Evolutionary conservation across 2,329 filamentous ascomycete genomes (phyloP), one percentile per base, ranked within the genome.

Genomic region (Dichotomopilus funicola): DNA sequence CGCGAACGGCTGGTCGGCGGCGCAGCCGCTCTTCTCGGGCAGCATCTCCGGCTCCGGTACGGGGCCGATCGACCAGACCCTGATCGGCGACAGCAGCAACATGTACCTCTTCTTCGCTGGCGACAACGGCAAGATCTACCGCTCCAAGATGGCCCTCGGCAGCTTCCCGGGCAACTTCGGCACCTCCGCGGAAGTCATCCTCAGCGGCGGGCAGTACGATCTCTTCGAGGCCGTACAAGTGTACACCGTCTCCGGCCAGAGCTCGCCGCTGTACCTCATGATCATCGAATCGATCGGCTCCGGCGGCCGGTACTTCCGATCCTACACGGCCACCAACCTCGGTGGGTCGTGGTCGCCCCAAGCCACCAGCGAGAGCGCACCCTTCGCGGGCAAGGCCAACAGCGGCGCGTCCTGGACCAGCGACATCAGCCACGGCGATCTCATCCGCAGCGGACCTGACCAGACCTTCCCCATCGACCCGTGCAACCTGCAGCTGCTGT

Each of bases 31-130:
- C 47, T 86, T 82, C 70, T 70, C 74, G 0, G 82, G 82, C 11
- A 73, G 65, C 27, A 80, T 85, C 62, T 66, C 72, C 0, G 73
- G 64, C 54, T 77, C 77, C 8, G 65, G 67, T 67, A 82, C 78
- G 0, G 81, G 80, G 0, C 65, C 73, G 7, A 86, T 87, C 59
- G 83, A 87, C 67, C 82, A 85, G 69, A 81, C 82, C 0, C 61
- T 86, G 54, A 86, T 87, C 59, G 81, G 79, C 38, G 84, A 87
- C 67, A 68, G 68, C 64, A 68, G 65, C 7, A 78, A 79, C 69
- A 85, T 86, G 80, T 86, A 86, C 62, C 72, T 87, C 3, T 87
- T 87, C 77, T 87, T 86, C 62, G 75, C 76, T 0, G 83, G 82
- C 6, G 84, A 87, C 68, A 85, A 87, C 60, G 84, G 83, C 67